These are phyloP conservation scores for Daldinia sp. DNA, from an alignment of 2,329 filamentous ascomycete genomes.

Conservation along the genomic window DNA sequence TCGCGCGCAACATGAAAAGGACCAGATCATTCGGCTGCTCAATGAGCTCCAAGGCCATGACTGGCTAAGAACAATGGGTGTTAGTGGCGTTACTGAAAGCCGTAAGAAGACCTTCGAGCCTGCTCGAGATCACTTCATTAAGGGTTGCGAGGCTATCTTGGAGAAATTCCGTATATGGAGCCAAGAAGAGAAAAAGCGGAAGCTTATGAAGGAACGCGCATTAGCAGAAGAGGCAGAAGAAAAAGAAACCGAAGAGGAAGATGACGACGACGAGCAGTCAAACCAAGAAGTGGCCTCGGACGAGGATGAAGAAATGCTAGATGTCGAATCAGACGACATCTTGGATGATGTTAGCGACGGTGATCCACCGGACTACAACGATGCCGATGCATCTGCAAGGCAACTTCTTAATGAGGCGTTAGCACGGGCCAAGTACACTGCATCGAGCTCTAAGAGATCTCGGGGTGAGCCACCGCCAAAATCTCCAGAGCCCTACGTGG, in stretches of 20 bases:
- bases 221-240: constrained; percentile 59
- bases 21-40: constrained; percentile 74
- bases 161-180: constrained; percentile 91
- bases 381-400: constrained; percentile 77
- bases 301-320: constrained; percentile 48
- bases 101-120: constrained; percentile 89
- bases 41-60: constrained; percentile 90
- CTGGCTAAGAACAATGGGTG: constrained; percentile 92
- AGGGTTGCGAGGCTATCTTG: constrained; percentile 82
- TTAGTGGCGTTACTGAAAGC: constrained; percentile 85
- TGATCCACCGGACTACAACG: constrained; percentile 73
- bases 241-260: constrained; percentile 46
- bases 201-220: constrained; percentile 78
- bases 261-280: constrained; percentile 46
- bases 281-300: constrained; percentile 49
- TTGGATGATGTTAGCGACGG: constrained; percentile 56
- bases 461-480: constrained; percentile 47
- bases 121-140: constrained; percentile 86
- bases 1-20: constrained; percentile 74
- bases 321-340: constrained; percentile 44
- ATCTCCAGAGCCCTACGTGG: constrained; percentile 55
- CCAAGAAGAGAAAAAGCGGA: constrained; percentile 86
- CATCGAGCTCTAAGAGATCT: constrained; percentile 42
- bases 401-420: constrained; percentile 80
- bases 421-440: constrained; percentile 47